Base-by-base conservation (phyloP, 2,329 filamentous ascomycete genomes). In the Claviceps africana region DNA sequence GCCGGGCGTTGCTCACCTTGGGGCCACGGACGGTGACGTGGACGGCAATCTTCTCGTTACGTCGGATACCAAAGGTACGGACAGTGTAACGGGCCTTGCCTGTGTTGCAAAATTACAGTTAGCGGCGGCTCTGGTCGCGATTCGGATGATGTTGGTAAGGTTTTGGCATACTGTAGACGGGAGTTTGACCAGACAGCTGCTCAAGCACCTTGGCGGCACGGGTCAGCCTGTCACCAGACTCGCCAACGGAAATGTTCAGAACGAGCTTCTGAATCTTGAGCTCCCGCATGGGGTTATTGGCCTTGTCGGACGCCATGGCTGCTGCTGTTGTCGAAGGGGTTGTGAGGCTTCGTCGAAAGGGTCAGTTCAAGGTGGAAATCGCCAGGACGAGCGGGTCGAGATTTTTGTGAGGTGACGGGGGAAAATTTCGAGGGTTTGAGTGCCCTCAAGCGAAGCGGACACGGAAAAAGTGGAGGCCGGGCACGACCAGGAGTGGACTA, bases 1-100 rank as follows among this genome's bases (percentile, higher is more conserved):
- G 7, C 25, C 49, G 46, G 44, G 8, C 28, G 42, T 25, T 48
- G 56, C 57, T 61, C 69, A 72, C 70, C 70, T 96, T 73, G 76
- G 93, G 90, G 71, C 93, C 93, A 73, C 93, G 93, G 78, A 98
- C 90, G 71, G 93, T 98, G 71, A 98, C 93, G 81, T 98, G 93
- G 65, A 98, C 93, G 63, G 93, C 79, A 70, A 98, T 98, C 87
- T 96, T 97, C 76, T 98, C 93, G 86, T 98, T 98, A 89, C 93
- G 91, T 75, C 93, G 91, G 83, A 98, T 98, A 85, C 93, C 93
- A 77, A 98, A 98, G 71, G 91, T 97, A 80, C 93, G 91, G 83
- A 98, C 93, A 65, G 93, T 98, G 85, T 97, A 98, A 71, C 93
- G 88, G 75, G 93, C 93, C 87, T 98, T 98, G 89, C 86, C 87